phyloP scores from a whole-genome alignment of 257 asterid species.

The Scutellaria galericulata region DNA sequence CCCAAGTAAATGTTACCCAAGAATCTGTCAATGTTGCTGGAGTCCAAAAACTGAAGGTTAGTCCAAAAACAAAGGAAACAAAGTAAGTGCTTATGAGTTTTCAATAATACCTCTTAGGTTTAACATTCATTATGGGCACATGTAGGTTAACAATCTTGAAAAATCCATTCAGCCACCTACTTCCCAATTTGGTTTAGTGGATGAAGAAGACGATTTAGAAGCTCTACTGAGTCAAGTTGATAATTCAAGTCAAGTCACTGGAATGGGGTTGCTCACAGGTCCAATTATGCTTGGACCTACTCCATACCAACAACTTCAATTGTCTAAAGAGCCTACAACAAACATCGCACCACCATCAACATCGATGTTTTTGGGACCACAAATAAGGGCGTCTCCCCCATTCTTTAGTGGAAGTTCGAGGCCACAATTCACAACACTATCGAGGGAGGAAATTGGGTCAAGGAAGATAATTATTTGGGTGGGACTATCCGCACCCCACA shows the following conservation, averaged over 20 bases:
- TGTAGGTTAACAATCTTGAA: neutral
- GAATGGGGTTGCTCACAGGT: neutral
- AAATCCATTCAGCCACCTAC: neutral
- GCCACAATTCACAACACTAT: neutral
- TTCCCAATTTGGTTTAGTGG: neutral
- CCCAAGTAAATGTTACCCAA: too few relatives aligned
- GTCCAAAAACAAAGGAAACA: too few relatives aligned
- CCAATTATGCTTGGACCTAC: neutral
- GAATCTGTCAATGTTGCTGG: neutral
- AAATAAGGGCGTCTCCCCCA: neutral
- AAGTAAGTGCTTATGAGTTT: too few relatives aligned
- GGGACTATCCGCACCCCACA: too few relatives aligned
- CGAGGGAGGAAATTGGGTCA: neutral
- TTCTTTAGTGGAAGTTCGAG: neutral
- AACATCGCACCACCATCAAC: neutral
- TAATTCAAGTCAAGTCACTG: neutral
- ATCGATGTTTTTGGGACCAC: neutral
- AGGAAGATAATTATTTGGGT: neutral
- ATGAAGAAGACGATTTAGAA: neutral
- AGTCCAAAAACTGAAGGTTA: neutral
- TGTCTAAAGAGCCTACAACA: neutral
- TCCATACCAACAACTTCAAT: neutral
- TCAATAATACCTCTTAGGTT: neutral
- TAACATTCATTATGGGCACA: neutral
- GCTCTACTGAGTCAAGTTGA: neutral